Evolutionary conservation across 331 rosid genomes (phyloP).

Genomic region (Quercus lobata): DNA sequence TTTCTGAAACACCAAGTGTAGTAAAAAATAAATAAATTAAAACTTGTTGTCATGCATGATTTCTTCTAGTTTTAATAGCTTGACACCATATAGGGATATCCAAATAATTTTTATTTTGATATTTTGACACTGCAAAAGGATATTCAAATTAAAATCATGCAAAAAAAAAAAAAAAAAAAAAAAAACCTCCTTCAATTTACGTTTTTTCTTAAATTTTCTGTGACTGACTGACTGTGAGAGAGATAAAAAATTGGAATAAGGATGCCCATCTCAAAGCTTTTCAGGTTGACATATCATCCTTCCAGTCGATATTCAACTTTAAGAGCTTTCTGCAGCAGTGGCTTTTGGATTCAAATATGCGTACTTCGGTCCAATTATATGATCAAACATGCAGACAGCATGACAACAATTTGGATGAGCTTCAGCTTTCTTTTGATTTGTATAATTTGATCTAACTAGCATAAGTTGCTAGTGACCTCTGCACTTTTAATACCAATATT

Average conservation of each 20-base stretch:
- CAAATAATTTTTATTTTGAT: no score
- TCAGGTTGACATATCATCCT: constrained; percentile 65
- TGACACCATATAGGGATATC: no score
- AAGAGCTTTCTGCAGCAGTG: constrained; percentile 56
- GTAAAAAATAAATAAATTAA: no score
- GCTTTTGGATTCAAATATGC: constrained; percentile 69
- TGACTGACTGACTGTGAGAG: constrained; percentile 46
- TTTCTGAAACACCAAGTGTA: no score
- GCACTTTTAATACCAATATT: background rate
- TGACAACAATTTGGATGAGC: background rate
- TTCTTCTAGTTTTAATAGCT: no score
- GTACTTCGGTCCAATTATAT: constrained; percentile 64
- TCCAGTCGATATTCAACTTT: constrained; percentile 52
- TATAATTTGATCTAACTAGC: constrained; percentile 4
- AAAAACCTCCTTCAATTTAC: background rate
- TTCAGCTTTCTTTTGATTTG: constrained; percentile 15
- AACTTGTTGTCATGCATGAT: no score
- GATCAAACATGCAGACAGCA: background rate
- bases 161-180: no score
- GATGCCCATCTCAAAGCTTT: constrained; percentile 63
- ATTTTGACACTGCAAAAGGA: no score
- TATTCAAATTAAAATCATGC: no score
- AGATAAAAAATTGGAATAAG: constrained; percentile 54
- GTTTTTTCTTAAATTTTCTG: constrained; percentile 4
- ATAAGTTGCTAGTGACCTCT: constrained; percentile 1